Base-by-base conservation (phyloP, 2,329 filamentous ascomycete species). In the Colletotrichum simmondsii region DNA sequence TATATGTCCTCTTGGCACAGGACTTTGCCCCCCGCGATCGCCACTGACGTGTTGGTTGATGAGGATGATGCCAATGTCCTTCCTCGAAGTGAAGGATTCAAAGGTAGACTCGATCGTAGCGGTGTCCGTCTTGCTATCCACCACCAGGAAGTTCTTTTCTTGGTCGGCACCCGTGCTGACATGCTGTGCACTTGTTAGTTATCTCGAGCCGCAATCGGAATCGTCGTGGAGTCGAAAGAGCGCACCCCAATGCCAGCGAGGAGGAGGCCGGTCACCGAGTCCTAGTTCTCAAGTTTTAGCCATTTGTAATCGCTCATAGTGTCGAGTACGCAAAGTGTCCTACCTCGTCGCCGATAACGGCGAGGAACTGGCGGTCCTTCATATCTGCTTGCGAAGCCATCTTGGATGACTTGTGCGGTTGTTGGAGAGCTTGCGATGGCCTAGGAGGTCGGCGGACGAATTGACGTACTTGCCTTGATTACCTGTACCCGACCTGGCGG, bases 141-240 rank as follows among this genome's bases (percentile, higher is more conserved):
- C 97, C 69, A 99, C 95, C 11, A 99, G 91, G 86, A 98, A 99
- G 88, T 99, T 99, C 88, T 98, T 97, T 82, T 98, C 93, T 52
- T 94, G 90, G 81, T 97, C 95, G 57, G 96, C 94, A 7, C 94
- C 93, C 66, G 93, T 89, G 19, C 95, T 97, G 75, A 98, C 95
- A 83, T 98, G 96, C 95, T 98, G 76, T 52, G 30, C 10, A 78
- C 70, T 30, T 61, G 42, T 62, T 28, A 54, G 61, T 8, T 58
- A 26, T 59, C 35, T 67, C 42, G 52, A 56, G 12, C 6, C 58
- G 53, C 42, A 57, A 11, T 10, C 22, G 56, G 35, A 32, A 28
- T 59, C 56, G 19, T 67, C 14, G n/a, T 32, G 64, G n/a, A 16
- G n/a, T 35, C 30, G 56, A 61, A 69, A 60, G 58, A 28, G 82